Percentiles rank a stretch among this genome's conserved stretches.
Evolutionary conservation across 495 filamentous ascomycete genomes (phyloP).

Genomic region (Apodospora peruviana): DNA sequence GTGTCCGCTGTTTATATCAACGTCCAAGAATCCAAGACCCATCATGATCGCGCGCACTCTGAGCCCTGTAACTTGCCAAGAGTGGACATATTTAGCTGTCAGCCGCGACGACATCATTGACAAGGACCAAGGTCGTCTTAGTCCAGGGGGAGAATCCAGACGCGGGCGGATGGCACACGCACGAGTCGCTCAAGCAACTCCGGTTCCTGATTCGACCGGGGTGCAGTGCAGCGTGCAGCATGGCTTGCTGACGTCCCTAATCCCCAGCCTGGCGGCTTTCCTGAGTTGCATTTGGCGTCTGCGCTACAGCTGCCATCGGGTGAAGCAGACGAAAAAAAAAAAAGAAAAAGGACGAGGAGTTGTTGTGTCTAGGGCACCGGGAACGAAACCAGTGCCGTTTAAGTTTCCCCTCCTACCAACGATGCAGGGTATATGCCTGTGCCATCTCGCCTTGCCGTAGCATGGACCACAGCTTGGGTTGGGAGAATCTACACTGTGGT

Average conservation of each 20-base stretch:
- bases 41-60: too few relatives aligned
- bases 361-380: not conserved
- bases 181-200: not conserved
- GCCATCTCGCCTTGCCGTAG: too few relatives aligned
- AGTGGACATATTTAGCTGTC: constrained; percentile 1
- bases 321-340: not conserved
- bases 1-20: too few relatives aligned
- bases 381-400: too few relatives aligned
- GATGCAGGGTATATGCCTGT: too few relatives aligned
- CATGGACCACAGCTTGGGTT: too few relatives aligned
- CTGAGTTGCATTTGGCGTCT: not conserved
- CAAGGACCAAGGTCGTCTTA: constrained; percentile 10
- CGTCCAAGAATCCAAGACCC: too few relatives aligned
- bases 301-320: not conserved
- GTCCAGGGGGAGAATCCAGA: not conserved
- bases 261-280: not conserved
- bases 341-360: not conserved
- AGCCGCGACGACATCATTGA: constrained; percentile 18
- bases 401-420: too few relatives aligned
- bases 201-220: not conserved
- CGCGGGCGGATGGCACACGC: not conserved
- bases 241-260: not conserved
- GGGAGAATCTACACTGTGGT: too few relatives aligned
- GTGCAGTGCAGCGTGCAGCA: too few relatives aligned
- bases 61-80: not conserved